These are phyloP conservation scores for Trametes sanguinea DNA, from an alignment of 768 basidiomycete genomes.

Conservation along the genomic window DNA sequence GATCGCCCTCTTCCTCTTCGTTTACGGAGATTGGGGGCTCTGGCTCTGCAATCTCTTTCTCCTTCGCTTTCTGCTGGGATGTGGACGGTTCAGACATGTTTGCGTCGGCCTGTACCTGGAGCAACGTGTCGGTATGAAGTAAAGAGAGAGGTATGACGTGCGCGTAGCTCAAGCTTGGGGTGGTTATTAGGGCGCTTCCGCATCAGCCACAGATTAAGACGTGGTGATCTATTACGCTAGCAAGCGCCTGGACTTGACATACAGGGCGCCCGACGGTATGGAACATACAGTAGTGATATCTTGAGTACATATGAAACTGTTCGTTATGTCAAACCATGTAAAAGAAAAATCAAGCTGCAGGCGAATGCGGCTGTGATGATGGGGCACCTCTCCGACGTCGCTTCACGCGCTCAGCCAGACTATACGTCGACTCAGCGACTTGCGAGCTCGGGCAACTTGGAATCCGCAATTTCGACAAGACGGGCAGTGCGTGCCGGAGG, in stretches of 20 bases:
- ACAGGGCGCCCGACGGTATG: too few species aligned
- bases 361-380: neutral
- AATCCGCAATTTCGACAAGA: neutral
- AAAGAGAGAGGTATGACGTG: too few species aligned
- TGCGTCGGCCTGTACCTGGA: neutral
- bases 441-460: neutral
- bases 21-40: slow-evolving; percentile 6
- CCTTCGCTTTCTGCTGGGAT: slow-evolving; percentile 43
- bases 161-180: neutral
- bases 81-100: slow-evolving; percentile 31
- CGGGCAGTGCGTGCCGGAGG: neutral
- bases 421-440: neutral
- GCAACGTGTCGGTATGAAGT: neutral
- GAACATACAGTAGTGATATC: too few species aligned
- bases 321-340: too few species aligned
- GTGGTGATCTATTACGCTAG: too few species aligned
- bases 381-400: slow-evolving; percentile 20
- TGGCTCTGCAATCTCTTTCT: slow-evolving; percentile 44
- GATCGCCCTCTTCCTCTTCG: slow-evolving; percentile 22
- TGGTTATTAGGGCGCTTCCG: neutral
- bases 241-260: too few species aligned
- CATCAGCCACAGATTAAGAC: too few species aligned
- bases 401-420: slow-evolving; percentile 32
- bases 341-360: too few species aligned
- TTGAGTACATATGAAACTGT: too few species aligned